phyloP scores from a whole-genome alignment of 345 rosid species.

The Capsella bursapastoris region DNA sequence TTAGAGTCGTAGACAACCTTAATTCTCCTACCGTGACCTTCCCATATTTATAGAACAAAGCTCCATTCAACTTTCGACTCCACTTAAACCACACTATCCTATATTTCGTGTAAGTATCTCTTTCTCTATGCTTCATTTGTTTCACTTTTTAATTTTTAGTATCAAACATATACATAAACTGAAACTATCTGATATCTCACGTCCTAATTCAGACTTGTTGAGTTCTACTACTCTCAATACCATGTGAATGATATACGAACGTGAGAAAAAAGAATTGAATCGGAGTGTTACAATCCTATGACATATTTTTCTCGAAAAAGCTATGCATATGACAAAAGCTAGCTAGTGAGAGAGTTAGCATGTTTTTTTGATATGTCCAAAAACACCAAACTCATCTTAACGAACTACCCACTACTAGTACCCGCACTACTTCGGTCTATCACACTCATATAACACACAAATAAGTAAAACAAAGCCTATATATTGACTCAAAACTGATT shows the following conservation, averaged over 20 bases:
- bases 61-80: slow-evolving; percentile 36
- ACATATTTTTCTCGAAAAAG: slow-evolving; percentile 15
- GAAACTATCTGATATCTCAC: slow-evolving; percentile 5
- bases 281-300: neutral
- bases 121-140: slow-evolving; percentile 13
- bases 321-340: slow-evolving; percentile 31
- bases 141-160: slow-evolving; percentile 6
- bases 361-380: slow-evolving; percentile 36
- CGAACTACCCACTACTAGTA: slow-evolving; percentile 30
- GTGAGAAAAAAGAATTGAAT: slow-evolving; percentile 6
- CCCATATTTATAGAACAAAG: slow-evolving; percentile 32
- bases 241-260: slow-evolving; percentile 3
- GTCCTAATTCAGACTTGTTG: slow-evolving; percentile 18
- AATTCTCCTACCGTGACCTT: slow-evolving; percentile 31
- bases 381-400: slow-evolving; percentile 41
- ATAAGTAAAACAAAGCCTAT: slow-evolving; percentile 33
- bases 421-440: slow-evolving; percentile 36
- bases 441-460: slow-evolving; percentile 21
- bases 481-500: slow-evolving; percentile 27
- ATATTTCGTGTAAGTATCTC: slow-evolving; percentile 23
- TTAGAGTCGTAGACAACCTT: slow-evolving; percentile 39
- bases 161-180: neutral
- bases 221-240: slow-evolving; percentile 17
- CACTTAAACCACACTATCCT: slow-evolving; percentile 29
- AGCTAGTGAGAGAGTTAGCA: slow-evolving; percentile 37